Conservation (phyloP, 352 stramenopile genomes). For the Globisporangium uncinulatum region DNA sequence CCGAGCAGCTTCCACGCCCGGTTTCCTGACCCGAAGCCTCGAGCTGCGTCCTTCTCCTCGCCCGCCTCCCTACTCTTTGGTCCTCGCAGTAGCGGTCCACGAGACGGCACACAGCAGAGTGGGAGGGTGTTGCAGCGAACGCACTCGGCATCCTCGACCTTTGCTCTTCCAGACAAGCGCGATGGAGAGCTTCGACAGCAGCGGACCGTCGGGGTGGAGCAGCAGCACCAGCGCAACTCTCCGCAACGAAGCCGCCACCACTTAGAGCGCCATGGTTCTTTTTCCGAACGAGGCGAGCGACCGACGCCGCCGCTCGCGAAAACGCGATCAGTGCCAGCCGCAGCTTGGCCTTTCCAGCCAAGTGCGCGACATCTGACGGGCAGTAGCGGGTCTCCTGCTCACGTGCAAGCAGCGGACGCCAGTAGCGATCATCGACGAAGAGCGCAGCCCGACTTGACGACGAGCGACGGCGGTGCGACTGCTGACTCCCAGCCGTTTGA, state of each 20-base stretch:
- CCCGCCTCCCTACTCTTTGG: conserved; percentile 2
- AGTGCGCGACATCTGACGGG: conserved; percentile 1
- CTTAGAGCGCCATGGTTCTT: conserved; percentile 50
- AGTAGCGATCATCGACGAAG: conserved; percentile 5
- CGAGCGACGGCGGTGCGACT: neutral
- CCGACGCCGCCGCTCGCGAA: conserved; percentile 6
- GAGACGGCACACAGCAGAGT: neutral
- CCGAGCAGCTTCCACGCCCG: conserved; percentile 15
- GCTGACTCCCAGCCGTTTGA: conserved; percentile 2
- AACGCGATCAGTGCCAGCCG: conserved; percentile 5
- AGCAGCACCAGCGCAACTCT: conserved; percentile 12
- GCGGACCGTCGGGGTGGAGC: conserved; percentile 2
- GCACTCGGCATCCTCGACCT: conserved; percentile 7
- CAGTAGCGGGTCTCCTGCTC: conserved; percentile 6
- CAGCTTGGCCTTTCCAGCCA: conserved; percentile 3
- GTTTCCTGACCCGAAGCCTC: conserved; percentile 18
- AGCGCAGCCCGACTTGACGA: conserved; percentile 2
- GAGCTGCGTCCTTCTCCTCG: conserved; percentile 36
- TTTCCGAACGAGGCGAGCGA: conserved; percentile 13
- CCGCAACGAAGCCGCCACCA: conserved; percentile 16
- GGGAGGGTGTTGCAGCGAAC: conserved; percentile 8
- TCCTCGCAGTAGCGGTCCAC: neutral
- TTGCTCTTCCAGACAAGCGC: conserved; percentile 13
- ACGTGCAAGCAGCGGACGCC: conserved; percentile 4
- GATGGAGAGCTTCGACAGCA: conserved; percentile 19